Evolutionary conservation across 805 yeast genomes (phyloP), one percentile per base, ranked within the genome.

Genomic region (Ogataea naganishii): DNA sequence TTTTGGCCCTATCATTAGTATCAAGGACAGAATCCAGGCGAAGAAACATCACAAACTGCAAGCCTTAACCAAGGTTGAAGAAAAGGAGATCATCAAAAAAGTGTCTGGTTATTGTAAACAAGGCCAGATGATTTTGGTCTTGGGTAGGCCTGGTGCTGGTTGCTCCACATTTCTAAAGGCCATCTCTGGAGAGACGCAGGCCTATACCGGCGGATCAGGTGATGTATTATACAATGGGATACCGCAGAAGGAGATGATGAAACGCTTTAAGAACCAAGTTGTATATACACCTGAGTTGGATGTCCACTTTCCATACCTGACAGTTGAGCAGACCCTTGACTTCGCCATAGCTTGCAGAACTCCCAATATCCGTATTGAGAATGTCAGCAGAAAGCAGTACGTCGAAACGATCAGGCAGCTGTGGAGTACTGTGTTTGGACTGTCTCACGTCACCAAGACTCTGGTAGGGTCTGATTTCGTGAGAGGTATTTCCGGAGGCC

Each of bases 401-500:
- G 58, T 60, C 56, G 40, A 58, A 43, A 53, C 51, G 18, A 46
- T 60, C 29, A 63, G 68, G 32, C 72, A 73, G 34, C 43, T 73
- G 13, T 54, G 64, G 34, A 64, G 67, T 33, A 72, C 75, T 9
- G 62, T 71, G 13, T 70, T 64, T 44, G 80, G 80, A 35, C 56
- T 74, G 40, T 60, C 66, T 26, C 80, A 76, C 49, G 73, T 79
- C 9, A 63, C 67, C 37, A 61, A 72, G 38, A 76, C 84, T 14
- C 62, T 72, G 29, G 82, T 76, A 30, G 83, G 83, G 48, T 67
- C 71, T 41, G 82, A 76, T 49, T 70, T 67, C 33, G 72, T 76
- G 12, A 64, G 81, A 51, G 83, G 83, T 53, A 73, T 76, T 26
- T 74, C 81, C 20, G 83, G 83, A 46, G 83, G 83, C 56, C 80